Evolutionary conservation across 1,284 basidiomycete genomes (phyloP).

Genomic region (Cryptococcus sp.): DNA sequence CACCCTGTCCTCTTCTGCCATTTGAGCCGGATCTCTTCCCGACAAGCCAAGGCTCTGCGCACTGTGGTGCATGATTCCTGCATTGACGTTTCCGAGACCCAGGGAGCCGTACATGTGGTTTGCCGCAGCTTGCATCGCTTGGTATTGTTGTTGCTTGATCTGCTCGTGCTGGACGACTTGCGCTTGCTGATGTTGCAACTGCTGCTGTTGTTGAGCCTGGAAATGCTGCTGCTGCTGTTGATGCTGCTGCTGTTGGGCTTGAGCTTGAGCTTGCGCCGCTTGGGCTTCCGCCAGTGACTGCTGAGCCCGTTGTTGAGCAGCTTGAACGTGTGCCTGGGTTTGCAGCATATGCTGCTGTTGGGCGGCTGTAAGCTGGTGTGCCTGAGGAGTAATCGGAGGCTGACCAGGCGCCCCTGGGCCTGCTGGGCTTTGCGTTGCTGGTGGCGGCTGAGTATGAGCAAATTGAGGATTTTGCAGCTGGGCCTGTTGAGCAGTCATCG

Average conservation of each 20-base stretch:
- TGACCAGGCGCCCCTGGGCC: background rate
- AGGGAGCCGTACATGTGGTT: conserved; percentile 33
- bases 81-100: conserved; percentile 37
- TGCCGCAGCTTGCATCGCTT: conserved; percentile 28
- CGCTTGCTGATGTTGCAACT: conserved; percentile 13
- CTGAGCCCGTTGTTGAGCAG: conserved; percentile 16
- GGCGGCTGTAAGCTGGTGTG: conserved; percentile 14
- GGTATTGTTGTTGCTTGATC: conserved; percentile 21
- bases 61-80: conserved; percentile 35
- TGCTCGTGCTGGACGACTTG: conserved; percentile 20
- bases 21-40: conserved; percentile 33
- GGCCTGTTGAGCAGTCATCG: conserved; percentile 31
- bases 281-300: conserved; percentile 20
- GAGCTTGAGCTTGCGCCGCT: conserved; percentile 17
- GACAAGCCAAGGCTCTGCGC: conserved; percentile 33
- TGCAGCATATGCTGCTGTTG: conserved; percentile 32
- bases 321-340: conserved; percentile 20
- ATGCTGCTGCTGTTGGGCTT: conserved; percentile 21
- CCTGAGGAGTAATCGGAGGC: conserved; percentile 10
- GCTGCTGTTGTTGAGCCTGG: conserved; percentile 14
- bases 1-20: conserved; percentile 41
- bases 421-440: conserved; percentile 13
- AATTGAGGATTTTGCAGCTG: conserved; percentile 11
- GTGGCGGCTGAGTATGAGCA: conserved; percentile 4
- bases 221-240: conserved; percentile 19